Evolutionary conservation across 2,329 filamentous ascomycete genomes (phyloP).

Genomic region (Trichophyton mentagrophytes): DNA sequence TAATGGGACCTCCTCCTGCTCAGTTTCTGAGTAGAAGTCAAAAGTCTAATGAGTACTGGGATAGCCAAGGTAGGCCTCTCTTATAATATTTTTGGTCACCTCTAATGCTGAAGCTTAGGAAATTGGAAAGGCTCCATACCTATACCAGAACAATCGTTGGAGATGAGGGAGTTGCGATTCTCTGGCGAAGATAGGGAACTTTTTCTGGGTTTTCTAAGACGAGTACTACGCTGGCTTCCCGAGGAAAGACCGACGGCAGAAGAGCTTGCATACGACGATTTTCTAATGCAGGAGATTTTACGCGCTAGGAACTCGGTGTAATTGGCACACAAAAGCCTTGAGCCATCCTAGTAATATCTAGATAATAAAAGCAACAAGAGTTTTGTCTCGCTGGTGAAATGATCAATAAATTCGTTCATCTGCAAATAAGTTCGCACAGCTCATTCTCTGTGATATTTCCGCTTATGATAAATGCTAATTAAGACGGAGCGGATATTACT

Average conservation of each 20-base stretch:
- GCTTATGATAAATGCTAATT: no score
- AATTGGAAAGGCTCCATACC: slow-evolving; percentile 4
- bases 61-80: slow-evolving; percentile 13
- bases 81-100: background rate
- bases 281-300: slow-evolving; percentile 9
- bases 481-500: no score
- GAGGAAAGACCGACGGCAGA: slow-evolving; percentile 13
- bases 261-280: slow-evolving; percentile 12
- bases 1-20: slow-evolving; percentile 11
- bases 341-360: no score
- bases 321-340: background rate
- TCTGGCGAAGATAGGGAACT: slow-evolving; percentile 19
- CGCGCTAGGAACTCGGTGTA: background rate
- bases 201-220: slow-evolving; percentile 12
- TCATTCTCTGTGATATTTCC: no score
- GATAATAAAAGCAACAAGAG: background rate
- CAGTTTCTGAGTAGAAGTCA: slow-evolving; percentile 14
- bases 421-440: no score
- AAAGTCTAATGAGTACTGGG: slow-evolving; percentile 17
- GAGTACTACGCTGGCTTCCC: slow-evolving; percentile 15
- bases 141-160: slow-evolving; percentile 10
- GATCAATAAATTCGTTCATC: background rate
- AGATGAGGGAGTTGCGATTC: background rate
- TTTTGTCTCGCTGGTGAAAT: background rate
- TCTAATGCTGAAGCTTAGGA: slow-evolving; percentile 4